phyloP scores from a whole-genome alignment of 768 basidiomycete species.

The Pleurotus tuber-regium region DNA sequence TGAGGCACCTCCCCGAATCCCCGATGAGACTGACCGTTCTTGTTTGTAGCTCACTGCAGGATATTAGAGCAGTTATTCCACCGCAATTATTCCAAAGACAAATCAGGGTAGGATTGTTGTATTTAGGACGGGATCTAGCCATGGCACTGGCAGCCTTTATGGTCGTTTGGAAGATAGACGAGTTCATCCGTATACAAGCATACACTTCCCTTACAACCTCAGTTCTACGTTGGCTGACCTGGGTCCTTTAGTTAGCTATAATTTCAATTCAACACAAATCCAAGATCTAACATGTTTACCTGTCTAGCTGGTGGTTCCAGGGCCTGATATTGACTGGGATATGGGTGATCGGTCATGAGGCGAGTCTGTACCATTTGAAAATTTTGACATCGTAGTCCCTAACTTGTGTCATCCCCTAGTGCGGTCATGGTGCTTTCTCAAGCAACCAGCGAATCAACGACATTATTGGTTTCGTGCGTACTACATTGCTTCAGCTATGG shows the following conservation, averaged over 20 bases:
- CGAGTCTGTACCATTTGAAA: neutral
- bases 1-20: no score
- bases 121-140: slow-evolving; percentile 1
- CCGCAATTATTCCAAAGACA: neutral
- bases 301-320: slow-evolving; percentile 19
- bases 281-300: neutral
- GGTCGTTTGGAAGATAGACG: neutral
- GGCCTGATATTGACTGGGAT: slow-evolving; percentile 17
- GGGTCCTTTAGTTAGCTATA: neutral
- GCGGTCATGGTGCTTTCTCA: slow-evolving; percentile 13
- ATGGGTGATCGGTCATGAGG: slow-evolving; percentile 19
- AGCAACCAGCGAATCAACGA: slow-evolving; percentile 1
- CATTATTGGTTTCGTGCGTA: slow-evolving; percentile 11
- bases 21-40: no score
- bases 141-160: neutral
- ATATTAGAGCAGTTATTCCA: slow-evolving; percentile 1
- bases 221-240: neutral
- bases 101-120: neutral
- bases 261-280: neutral
- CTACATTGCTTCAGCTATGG: neutral
- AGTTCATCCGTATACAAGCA: no score
- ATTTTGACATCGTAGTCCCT: neutral
- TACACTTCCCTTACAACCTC: no score
- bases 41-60: neutral
- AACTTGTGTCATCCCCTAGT: slow-evolving; percentile 7